phyloP scores from a whole-genome alignment of 768 basidiomycete species.

The Leucocoprinus birnbaumii region DNA sequence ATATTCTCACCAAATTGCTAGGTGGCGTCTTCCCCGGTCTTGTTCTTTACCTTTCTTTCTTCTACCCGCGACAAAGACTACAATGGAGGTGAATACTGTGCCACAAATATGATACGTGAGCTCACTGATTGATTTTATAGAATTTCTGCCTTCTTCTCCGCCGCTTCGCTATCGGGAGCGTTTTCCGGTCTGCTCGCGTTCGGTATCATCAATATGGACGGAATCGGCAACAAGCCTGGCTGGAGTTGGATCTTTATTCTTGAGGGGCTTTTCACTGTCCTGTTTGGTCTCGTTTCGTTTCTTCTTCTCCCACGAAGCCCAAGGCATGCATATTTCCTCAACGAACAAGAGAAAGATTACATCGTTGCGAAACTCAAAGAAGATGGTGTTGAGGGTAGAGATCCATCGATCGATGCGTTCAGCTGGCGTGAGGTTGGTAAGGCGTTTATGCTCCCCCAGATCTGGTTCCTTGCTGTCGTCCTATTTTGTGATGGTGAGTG shows the following conservation, averaged over 20 bases:
- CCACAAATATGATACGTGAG: no score
- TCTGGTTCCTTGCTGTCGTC: no score
- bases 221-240: constrained; percentile 45
- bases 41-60: constrained; percentile 38
- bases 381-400: constrained; percentile 34
- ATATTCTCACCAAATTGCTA: constrained; percentile 51
- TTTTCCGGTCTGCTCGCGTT: constrained; percentile 66
- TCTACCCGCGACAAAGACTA: constrained; percentile 31
- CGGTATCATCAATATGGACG: constrained; percentile 56
- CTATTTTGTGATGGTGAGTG: no score
- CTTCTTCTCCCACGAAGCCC: constrained; percentile 33
- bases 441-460: no score
- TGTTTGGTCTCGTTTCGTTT: constrained; percentile 43
- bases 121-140: no score
- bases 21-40: constrained; percentile 41
- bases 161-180: constrained; percentile 49
- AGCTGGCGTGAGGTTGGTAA: no score
- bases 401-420: no score
- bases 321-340: constrained; percentile 25
- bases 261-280: constrained; percentile 46
- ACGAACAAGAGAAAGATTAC: constrained; percentile 30
- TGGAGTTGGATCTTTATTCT: constrained; percentile 42
- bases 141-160: constrained; percentile 36
- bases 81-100: no score
- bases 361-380: constrained; percentile 26